Evolutionary conservation across 495 filamentous ascomycete genomes (phyloP).

Genomic region (Aspergillus homomorphus): DNA sequence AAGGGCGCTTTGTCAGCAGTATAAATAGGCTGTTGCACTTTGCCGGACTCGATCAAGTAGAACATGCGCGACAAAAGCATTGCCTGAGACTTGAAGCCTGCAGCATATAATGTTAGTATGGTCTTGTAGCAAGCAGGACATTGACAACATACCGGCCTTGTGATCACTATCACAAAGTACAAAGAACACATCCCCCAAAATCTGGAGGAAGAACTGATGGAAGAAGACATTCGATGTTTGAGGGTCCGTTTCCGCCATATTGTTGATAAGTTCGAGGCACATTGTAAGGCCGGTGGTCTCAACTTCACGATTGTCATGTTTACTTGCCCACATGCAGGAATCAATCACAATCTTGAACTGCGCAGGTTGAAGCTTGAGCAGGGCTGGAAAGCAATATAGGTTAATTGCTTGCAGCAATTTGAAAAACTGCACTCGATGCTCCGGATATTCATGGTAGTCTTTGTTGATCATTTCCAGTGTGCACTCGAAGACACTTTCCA

Average conservation of each 20-base stretch:
- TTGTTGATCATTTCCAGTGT: constrained; percentile 99
- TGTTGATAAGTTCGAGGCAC: constrained; percentile 97
- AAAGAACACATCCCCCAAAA: constrained; percentile 97
- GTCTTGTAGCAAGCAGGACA: constrained; percentile 6
- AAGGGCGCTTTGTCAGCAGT: constrained; percentile 70
- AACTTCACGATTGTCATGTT: constrained; percentile 98
- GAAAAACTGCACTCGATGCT: constrained; percentile 98
- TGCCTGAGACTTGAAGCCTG: constrained; percentile 92
- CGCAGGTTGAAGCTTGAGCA: constrained; percentile 87
- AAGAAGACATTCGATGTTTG: constrained; percentile 92
- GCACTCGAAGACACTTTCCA: constrained; percentile 98
- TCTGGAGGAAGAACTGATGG: constrained; percentile 91
- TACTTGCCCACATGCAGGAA: constrained; percentile 98
- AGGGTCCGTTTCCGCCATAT: constrained; percentile 88
- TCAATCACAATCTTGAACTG: constrained; percentile 99
- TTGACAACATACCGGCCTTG: constrained; percentile 67
- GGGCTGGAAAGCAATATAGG: constrained; percentile 88
- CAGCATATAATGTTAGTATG: constrained; percentile 3
- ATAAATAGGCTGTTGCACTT: constrained; percentile 90
- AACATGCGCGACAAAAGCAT: constrained; percentile 94
- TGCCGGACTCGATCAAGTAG: constrained; percentile 79
- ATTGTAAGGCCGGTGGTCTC: constrained; percentile 97
- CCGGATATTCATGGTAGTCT: constrained; percentile 98
- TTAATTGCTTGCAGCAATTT: constrained; percentile 95
- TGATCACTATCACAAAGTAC: constrained; percentile 96